Evolutionary conservation across 2,329 filamentous ascomycete species (phyloP), one percentile per base, ranked within the genome.

Genomic region (Aschersonia sp.): DNA sequence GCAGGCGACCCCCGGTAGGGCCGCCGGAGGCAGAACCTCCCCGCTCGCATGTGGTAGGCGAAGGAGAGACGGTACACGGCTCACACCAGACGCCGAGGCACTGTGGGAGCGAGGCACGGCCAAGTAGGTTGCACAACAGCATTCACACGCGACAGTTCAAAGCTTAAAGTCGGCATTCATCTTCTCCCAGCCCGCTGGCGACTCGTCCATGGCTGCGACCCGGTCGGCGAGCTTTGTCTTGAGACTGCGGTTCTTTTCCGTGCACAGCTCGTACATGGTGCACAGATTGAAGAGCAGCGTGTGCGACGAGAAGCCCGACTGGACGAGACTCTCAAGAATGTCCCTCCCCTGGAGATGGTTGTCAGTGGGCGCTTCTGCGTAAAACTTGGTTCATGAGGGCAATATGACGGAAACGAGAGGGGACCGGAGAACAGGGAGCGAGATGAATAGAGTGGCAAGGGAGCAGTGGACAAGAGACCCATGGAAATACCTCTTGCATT

Each of bases 221-320:
- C 73, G 76, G 56, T 87, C 83, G 2, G 84, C 81, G 14, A 97
- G 69, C 30, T 68, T 70, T 32, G 76, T 63, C 70, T 97, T 97
- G 55, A 84, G 64, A 10, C 73, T 73, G 45, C 77, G 71, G 42
- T 86, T 78, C 52, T 77, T 75, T 56, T 97, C 89, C 0, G 85
- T 89, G 60, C 85, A 92, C 6, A 97, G 73, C 64, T 97, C 92
- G 60, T 94, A 97, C 56, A 95, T 78, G 0, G 90, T 97, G 9
- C 82, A 80, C 10, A 98, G 65, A 60, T 97, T 97, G 66, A 96
- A 94, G 0, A 94, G 76, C 2, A 95, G 67, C 1, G 85, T 85
- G 52, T 85, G 81, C 49, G 90, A 96, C 0, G 79, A 76, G 41
- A 78, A 69, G 1, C 80, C 77, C 1, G 69, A 61, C 4, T 78